Conservation (phyloP, 139 green algal species). For the Bryopsis sp. region DNA sequence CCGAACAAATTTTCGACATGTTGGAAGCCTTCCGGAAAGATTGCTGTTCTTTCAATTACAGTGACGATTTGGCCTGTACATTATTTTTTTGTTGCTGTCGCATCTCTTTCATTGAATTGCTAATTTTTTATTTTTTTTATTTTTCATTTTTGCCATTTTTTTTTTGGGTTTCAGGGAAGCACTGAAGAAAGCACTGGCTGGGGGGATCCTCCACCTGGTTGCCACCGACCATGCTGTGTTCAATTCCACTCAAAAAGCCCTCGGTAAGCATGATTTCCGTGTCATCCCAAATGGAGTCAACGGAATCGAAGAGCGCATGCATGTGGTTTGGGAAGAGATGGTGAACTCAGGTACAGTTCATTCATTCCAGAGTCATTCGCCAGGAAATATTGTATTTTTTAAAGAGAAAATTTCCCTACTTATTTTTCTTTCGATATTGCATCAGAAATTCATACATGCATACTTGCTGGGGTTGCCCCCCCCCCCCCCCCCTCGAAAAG, state of each 20-base stretch:
- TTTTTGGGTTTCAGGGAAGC: too few relatives aligned
- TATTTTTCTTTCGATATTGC: too few relatives aligned
- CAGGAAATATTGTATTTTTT: too few relatives aligned
- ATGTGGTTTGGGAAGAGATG: constrained; percentile 79
- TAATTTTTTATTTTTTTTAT: not conserved
- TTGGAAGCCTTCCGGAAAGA: too few relatives aligned
- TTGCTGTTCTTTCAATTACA: too few relatives aligned
- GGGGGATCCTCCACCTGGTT: constrained; percentile 40
- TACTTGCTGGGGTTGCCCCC: not conserved
- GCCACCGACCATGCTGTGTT: constrained; percentile 89
- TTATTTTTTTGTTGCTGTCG: too few relatives aligned
- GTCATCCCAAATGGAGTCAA: constrained; percentile 94
- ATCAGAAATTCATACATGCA: too few relatives aligned
- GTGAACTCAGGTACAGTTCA: constrained; percentile 53
- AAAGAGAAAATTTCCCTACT: too few relatives aligned
- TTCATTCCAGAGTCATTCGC: not conserved
- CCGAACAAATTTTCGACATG: too few relatives aligned
- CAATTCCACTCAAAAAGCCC: constrained; percentile 82
- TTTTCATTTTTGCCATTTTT: too few relatives aligned
- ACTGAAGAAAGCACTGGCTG: constrained; percentile 37
- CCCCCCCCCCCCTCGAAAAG: not conserved
- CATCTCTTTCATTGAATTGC: not conserved
- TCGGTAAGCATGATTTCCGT: constrained; percentile 76
- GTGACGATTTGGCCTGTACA: too few relatives aligned
- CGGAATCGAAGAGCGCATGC: constrained; percentile 89